phyloP scores from a whole-genome alignment of 2,329 filamentous ascomycete species.

The Colletotrichum nymphaeae region DNA sequence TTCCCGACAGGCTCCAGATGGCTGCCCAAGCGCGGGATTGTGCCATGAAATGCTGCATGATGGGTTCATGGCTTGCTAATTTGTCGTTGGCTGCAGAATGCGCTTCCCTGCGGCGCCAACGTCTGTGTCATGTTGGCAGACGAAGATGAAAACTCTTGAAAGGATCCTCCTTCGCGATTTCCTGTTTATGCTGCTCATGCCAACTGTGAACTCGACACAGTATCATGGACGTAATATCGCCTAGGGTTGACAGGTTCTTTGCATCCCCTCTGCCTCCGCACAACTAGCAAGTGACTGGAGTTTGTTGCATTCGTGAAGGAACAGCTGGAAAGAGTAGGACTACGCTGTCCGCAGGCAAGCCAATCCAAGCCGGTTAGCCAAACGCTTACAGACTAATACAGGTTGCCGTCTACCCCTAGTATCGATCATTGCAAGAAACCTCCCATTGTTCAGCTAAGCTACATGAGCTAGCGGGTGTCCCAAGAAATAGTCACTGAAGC shows the following conservation, averaged over 20 bases:
- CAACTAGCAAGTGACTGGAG: background rate
- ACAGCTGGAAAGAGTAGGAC: background rate
- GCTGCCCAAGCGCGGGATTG: constrained; percentile 18
- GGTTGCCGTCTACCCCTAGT: background rate
- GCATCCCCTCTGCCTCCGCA: background rate
- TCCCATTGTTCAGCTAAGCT: background rate
- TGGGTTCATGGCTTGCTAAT: constrained; percentile 10
- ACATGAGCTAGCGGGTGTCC: background rate
- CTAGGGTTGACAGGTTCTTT: background rate
- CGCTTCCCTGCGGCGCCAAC: constrained; percentile 10
- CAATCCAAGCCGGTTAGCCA: background rate
- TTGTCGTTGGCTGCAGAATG: constrained; percentile 7
- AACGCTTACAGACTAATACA: background rate
- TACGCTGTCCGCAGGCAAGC: background rate
- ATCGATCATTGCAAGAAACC: background rate
- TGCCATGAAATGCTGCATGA: constrained; percentile 7
- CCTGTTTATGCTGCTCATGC: background rate
- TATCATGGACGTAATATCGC: background rate
- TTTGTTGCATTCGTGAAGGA: background rate
- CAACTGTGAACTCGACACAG: constrained; percentile 2
- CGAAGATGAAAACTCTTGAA: background rate
- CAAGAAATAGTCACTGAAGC: background rate
- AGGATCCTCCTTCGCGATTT: background rate
- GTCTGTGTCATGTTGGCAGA: constrained; percentile 29
- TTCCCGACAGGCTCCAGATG: constrained; percentile 20